Percentiles rank a stretch among this genome's conserved stretches.
Conservation (phyloP, 352 stramenopile species). For the Globisporangium barbulae region DNA sequence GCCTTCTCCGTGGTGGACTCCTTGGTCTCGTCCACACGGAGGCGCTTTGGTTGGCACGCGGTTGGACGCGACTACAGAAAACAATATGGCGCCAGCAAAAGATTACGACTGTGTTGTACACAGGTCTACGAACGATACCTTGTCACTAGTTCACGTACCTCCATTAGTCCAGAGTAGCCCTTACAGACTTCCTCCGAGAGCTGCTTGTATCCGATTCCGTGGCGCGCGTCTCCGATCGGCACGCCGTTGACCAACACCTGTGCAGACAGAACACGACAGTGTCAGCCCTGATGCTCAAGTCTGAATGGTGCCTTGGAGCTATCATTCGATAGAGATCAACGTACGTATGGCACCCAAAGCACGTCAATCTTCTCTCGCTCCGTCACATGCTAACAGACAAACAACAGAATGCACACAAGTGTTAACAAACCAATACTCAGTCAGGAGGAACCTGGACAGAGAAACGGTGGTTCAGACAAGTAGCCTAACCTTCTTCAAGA, state of each 20-base stretch:
- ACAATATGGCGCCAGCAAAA: background rate
- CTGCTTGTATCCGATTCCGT: constrained; percentile 67
- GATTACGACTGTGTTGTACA: background rate
- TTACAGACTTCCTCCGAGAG: constrained; percentile 65
- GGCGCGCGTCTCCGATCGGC: constrained; percentile 48
- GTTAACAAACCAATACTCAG: background rate
- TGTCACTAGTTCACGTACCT: constrained; percentile 20
- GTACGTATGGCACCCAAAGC: constrained; percentile 72
- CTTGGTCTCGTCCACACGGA: constrained; percentile 46
- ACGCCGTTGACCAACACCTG: constrained; percentile 62
- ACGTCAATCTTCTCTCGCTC: constrained; percentile 46
- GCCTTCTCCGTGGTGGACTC: constrained; percentile 29
- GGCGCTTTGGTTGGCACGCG: constrained; percentile 58
- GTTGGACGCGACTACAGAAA: constrained; percentile 31
- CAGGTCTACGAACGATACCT: background rate
- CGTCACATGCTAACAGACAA: constrained; percentile 40
- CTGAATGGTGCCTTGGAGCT: background rate
- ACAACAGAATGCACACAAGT: background rate
- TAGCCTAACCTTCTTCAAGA: constrained; percentile 45
- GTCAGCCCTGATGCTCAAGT: background rate
- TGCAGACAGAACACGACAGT: background rate
- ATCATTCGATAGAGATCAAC: constrained; percentile 5
- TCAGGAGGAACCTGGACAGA: too few relatives aligned
- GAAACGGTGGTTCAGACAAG: background rate
- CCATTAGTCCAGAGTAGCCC: constrained; percentile 50